Conservation (phyloP, 805 yeast genomes). For the Torulaspora gathmanii region DNA sequence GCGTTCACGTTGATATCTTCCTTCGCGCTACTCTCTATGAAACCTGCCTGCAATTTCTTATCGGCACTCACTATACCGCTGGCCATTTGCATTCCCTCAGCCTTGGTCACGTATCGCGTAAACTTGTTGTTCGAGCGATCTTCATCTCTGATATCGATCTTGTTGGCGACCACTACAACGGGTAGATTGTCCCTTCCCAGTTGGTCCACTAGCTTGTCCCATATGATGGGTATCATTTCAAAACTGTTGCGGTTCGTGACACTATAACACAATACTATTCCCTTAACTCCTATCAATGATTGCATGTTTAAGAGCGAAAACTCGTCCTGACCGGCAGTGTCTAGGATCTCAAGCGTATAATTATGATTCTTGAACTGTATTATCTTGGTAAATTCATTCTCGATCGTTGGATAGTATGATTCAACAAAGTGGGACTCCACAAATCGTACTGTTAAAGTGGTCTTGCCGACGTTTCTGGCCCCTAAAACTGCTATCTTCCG, state of each 20-base stretch:
- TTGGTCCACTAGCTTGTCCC: conserved; percentile 78
- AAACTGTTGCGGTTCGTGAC: conserved; percentile 75
- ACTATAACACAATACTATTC: conserved; percentile 75
- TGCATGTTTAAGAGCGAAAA: conserved; percentile 75
- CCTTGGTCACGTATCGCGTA: conserved; percentile 12
- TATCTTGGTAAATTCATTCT: conserved; percentile 72
- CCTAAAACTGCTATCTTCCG: conserved; percentile 84
- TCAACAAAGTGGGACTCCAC: conserved; percentile 88
- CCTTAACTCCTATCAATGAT: conserved; percentile 75
- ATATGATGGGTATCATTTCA: conserved; percentile 66
- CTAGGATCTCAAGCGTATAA: conserved; percentile 77
- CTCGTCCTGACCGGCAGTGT: conserved; percentile 94
- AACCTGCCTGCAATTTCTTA: conserved; percentile 20
- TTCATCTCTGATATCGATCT: conserved; percentile 23
- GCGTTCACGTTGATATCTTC: conserved; percentile 25
- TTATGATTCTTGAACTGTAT: conserved; percentile 66
- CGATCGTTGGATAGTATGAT: conserved; percentile 85
- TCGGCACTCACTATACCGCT: conserved; percentile 9
- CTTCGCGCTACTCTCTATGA: conserved; percentile 30
- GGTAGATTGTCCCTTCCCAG: conserved; percentile 68
- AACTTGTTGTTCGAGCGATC: neutral
- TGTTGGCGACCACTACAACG: conserved; percentile 50
- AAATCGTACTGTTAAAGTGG: conserved; percentile 77
- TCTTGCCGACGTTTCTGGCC: conserved; percentile 81
- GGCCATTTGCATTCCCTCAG: conserved; percentile 23